Conservation (phyloP, 441 rosid genomes). For the Monsonia emarginata region DNA sequence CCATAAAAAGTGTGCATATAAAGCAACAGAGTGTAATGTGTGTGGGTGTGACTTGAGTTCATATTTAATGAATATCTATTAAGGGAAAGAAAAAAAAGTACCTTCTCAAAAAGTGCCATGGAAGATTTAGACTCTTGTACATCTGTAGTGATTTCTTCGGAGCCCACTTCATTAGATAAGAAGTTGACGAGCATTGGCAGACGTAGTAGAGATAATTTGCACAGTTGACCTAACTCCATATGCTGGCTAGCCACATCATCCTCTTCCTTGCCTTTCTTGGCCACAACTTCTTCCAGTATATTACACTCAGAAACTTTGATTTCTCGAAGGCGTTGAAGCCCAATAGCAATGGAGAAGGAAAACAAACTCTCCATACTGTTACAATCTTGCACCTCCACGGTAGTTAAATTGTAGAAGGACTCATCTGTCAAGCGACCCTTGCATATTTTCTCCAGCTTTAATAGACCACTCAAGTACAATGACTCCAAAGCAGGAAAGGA, state of each 20-base stretch:
- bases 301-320: background rate
- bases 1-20: too few species aligned
- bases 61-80: too few species aligned
- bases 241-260: background rate
- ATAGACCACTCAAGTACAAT: conserved; percentile 9
- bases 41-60: too few species aligned
- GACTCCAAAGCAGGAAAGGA: conserved; percentile 15
- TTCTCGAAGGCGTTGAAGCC: conserved; percentile 6
- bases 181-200: background rate
- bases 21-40: too few species aligned
- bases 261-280: background rate
- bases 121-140: background rate
- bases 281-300: conserved; percentile 3
- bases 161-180: background rate
- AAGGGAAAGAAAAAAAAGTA: too few species aligned
- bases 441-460: conserved; percentile 3
- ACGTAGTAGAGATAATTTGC: background rate
- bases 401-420: conserved; percentile 9
- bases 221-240: too few species aligned
- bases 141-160: too few species aligned
- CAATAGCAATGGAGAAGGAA: conserved; percentile 1
- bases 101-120: too few species aligned
- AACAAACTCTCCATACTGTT: conserved; percentile 7
- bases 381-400: conserved; percentile 2
- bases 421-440: background rate